Evolutionary conservation across 2,329 filamentous ascomycete species (phyloP).

Genomic region (Albophoma yamanashiensis): DNA sequence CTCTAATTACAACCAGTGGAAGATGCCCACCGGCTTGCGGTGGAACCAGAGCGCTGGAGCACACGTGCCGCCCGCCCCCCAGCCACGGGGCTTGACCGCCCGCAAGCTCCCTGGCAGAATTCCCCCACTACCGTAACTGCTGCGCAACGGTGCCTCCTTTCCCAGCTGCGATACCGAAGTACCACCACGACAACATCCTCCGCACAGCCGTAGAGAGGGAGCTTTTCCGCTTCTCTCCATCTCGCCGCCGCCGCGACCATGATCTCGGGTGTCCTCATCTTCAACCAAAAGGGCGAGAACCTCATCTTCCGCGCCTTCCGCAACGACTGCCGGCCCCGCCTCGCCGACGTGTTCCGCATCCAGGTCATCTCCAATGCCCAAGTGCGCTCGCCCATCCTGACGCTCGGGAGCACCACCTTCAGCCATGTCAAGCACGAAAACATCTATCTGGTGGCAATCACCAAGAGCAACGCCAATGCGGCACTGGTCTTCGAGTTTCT

Average conservation of each 20-base stretch:
- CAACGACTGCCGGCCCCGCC: constrained; percentile 92
- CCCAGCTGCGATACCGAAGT: too few relatives aligned
- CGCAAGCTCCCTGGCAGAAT: constrained; percentile 2
- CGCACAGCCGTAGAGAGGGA: background rate
- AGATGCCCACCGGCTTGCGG: too few relatives aligned
- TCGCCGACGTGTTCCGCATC: constrained; percentile 98
- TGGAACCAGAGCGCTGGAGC: background rate
- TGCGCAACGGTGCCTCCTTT: background rate
- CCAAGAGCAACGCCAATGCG: constrained; percentile 98
- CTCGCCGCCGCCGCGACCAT: constrained; percentile 41
- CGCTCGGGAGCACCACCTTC: constrained; percentile 94
- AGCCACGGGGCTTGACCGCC: background rate
- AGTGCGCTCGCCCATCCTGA: constrained; percentile 94
- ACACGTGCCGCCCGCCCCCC: background rate
- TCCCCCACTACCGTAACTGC: background rate
- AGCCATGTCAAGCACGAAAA: constrained; percentile 99
- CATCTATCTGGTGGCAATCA: constrained; percentile 94
- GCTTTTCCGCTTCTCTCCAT: background rate
- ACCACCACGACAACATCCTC: background rate
- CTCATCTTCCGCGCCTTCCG: constrained; percentile 98
- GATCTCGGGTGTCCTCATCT: constrained; percentile 94
- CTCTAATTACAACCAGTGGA: too few relatives aligned
- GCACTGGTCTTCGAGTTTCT: constrained; percentile 97
- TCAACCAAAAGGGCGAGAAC: constrained; percentile 99
- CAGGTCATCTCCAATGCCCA: constrained; percentile 98